Evolutionary conservation across 2,329 filamentous ascomycete genomes (phyloP), one percentile per base, ranked within the genome.

Genomic region (Dothiorella sarmentorum): DNA sequence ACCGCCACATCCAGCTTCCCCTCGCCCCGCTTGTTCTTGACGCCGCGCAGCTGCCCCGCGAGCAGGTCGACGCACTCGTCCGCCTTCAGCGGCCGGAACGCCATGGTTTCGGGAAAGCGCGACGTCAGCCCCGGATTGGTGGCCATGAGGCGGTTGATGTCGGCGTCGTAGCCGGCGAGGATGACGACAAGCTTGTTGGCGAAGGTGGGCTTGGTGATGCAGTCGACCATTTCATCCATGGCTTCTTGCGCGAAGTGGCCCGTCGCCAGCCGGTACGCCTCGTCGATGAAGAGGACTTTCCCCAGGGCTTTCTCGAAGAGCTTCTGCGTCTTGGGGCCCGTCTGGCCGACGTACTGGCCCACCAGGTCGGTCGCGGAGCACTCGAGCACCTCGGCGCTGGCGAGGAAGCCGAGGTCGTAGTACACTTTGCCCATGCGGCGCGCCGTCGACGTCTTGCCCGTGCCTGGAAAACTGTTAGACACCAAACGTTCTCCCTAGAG

Each of bases 371-470:
- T 83, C 0, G 86, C 85, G 0, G 88, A 91, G 44, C 79, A 82
- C 56, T 90, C 85, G 0, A 85, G 68, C 0, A 91, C 85, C 24
- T 86, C 81, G 0, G 77, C 79, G 0, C 76, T 76, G 0, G 82
- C 72, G 0, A 92, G 73, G 31, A 91, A 82, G 0, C 87, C 87
- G 78, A 91, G 83, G 63, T 91, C 85, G 65, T 89, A 91, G 66
- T 84, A 92, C 0, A 92, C 76, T 61, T 89, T 82, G 3, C 88
- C 88, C 80, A 92, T 89, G 61, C 86, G 88, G n/a, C 80, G 75
- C 0, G 89, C 89, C 0, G 81, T 90, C 0, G 85, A 86, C 0
- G 88, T 90, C 66, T 91, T 91, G 0, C 88, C 89, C 0, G 88
- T 91, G 0, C 82, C 81, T 81, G 63, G 20, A 57, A n/a, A n/a